phyloP scores from a whole-genome alignment of 257 asterid species.

The Solanum piurae region DNA sequence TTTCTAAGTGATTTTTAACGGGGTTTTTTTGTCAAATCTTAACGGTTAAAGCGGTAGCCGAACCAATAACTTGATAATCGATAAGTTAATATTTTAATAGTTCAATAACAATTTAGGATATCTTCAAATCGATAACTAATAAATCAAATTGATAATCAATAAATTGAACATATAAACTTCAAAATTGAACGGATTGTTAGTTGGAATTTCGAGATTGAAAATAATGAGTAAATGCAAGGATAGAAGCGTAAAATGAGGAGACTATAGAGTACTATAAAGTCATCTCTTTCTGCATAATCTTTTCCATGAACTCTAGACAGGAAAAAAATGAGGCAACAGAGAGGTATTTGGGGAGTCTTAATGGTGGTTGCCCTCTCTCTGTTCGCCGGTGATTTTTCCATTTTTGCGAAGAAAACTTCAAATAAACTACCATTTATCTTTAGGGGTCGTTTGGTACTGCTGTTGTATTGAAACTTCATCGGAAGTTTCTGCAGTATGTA shows the following conservation, averaged over 20 bases:
- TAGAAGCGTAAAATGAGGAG: neutral
- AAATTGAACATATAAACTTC: neutral
- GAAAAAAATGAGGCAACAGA: neutral
- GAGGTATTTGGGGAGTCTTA: neutral
- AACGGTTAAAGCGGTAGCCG: neutral
- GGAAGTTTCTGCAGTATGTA: neutral
- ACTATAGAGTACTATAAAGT: neutral
- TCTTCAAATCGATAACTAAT: no score
- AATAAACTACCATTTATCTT: neutral
- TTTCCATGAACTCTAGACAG: neutral
- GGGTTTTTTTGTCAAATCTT: no score
- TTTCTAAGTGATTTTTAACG: neutral
- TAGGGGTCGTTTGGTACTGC: neutral
- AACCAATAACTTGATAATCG: no score
- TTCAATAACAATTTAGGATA: no score
- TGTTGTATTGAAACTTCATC: neutral
- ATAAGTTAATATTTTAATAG: no score
- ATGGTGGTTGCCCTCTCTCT: slow-evolving; percentile 1
- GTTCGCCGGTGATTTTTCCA: neutral
- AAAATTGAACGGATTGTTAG: no score
- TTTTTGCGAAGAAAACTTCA: neutral
- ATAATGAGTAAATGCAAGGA: neutral
- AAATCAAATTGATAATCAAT: no score
- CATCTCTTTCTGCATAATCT: neutral
- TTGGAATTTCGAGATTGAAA: neutral